phyloP scores from a whole-genome alignment of 306 rosid genomes.

The Albizia julibrissin region DNA sequence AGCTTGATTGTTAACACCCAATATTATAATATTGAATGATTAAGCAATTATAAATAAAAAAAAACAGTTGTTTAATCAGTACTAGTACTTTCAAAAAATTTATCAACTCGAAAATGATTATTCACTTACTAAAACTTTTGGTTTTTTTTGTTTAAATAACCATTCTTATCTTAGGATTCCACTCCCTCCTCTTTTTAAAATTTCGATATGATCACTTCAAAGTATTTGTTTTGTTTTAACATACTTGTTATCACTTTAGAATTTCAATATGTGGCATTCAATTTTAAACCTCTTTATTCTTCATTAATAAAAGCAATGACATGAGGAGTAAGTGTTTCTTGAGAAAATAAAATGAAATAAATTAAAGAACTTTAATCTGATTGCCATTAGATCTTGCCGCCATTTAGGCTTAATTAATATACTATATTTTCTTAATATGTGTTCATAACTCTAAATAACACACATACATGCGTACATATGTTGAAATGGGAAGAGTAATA shows the following conservation, averaged over 20 bases:
- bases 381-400: background rate
- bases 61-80: background rate
- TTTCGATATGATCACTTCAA: background rate
- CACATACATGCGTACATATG: too few relatives aligned
- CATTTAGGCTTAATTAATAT: background rate
- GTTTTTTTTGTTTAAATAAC: background rate
- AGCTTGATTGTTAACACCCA: background rate
- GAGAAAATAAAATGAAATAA: background rate
- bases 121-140: background rate
- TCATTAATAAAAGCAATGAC: background rate
- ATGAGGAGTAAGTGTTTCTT: background rate
- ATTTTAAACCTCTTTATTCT: background rate
- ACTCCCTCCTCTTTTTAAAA: background rate
- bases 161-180: background rate
- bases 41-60: background rate
- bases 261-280: background rate
- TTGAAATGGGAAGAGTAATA: too few relatives aligned
- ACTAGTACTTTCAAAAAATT: background rate
- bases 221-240: background rate
- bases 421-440: too few relatives aligned
- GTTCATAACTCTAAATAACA: too few relatives aligned
- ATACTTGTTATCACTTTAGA: background rate
- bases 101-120: background rate
- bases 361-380: background rate
- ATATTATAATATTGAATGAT: background rate